phyloP scores from a whole-genome alignment of 805 yeast genomes.

The Spathaspora girioi region DNA sequence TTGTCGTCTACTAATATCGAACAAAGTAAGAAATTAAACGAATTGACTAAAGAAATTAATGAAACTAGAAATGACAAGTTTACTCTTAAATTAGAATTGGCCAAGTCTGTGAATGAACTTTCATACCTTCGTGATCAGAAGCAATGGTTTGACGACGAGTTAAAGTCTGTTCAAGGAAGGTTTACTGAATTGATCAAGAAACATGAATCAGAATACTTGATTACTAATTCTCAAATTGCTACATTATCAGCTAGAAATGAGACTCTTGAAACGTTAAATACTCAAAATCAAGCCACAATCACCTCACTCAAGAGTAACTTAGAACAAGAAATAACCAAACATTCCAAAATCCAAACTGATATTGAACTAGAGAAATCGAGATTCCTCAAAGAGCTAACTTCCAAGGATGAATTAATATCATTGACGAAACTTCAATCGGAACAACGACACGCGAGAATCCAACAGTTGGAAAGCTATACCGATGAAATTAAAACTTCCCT shows the following conservation, averaged over 20 bases:
- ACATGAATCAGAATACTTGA: conserved; percentile 33
- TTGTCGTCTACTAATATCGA: conserved; percentile 34
- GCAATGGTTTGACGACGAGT: conserved; percentile 38
- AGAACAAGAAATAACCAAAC: conserved; percentile 20
- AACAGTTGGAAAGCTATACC: conserved; percentile 47
- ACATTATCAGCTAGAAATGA: conserved; percentile 22
- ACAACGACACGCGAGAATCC: conserved; percentile 50
- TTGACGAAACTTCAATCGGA: conserved; percentile 51
- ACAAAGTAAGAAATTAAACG: conserved; percentile 30
- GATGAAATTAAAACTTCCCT: conserved; percentile 39
- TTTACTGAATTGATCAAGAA: conserved; percentile 36
- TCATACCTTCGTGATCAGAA: conserved; percentile 31
- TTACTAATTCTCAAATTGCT: conserved; percentile 25
- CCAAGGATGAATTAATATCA: conserved; percentile 59
- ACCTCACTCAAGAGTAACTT: conserved; percentile 44
- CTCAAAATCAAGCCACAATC: conserved; percentile 36
- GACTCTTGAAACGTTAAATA: conserved; percentile 32
- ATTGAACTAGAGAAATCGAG: conserved; percentile 46
- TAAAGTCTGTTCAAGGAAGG: conserved; percentile 29
- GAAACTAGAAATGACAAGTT: conserved; percentile 36
- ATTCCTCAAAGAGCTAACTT: conserved; percentile 31
- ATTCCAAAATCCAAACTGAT: conserved; percentile 19
- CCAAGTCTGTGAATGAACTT: conserved; percentile 32
- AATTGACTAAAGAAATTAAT: conserved; percentile 32
- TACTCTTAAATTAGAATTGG: conserved; percentile 28